A percentile compares a stretch with the other conserved stretches of the same genome.
These are phyloP conservation scores for Metschnikowia gelsemii DNA, from an alignment of 805 yeast species.

Conservation along the genomic window DNA sequence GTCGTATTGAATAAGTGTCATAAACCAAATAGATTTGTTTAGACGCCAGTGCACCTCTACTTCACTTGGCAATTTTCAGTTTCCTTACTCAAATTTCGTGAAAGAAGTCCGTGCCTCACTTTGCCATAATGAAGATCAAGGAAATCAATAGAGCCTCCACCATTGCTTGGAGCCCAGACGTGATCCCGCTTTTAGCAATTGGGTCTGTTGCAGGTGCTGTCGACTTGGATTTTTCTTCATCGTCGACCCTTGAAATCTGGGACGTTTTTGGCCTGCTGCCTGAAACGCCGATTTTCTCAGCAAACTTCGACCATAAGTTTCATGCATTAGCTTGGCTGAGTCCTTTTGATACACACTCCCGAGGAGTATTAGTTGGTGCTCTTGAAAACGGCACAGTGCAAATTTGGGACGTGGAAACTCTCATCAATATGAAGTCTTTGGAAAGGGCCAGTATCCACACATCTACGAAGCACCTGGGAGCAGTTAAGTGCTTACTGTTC, in stretches of 20 bases:
- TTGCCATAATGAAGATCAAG: slow-evolving; percentile 51
- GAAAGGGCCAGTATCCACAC: slow-evolving; percentile 48
- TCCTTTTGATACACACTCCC: slow-evolving; percentile 47
- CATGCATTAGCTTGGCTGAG: slow-evolving; percentile 83
- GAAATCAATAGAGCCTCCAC: slow-evolving; percentile 86
- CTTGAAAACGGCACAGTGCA: slow-evolving; percentile 79
- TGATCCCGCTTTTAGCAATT: slow-evolving; percentile 74
- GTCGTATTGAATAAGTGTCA: not conserved
- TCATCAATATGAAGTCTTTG: slow-evolving; percentile 42
- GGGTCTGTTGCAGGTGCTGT: slow-evolving; percentile 97
- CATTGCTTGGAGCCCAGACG: slow-evolving; percentile 91
- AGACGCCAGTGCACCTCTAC: too few relatives aligned
- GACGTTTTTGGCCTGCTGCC: slow-evolving; percentile 50
- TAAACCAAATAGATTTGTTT: not conserved
- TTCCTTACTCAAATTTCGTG: not conserved
- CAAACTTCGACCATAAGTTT: slow-evolving; percentile 46
- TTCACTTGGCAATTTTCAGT: not conserved
- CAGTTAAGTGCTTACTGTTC: slow-evolving; percentile 73
- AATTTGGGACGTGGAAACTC: slow-evolving; percentile 69
- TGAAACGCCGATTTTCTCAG: slow-evolving; percentile 35
- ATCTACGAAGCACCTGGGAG: slow-evolving; percentile 59
- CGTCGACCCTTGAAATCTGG: slow-evolving; percentile 79
- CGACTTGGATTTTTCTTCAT: slow-evolving; percentile 80
- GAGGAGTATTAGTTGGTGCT: slow-evolving; percentile 78
- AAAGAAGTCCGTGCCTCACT: slow-evolving; percentile 1